Conservation (phyloP, 164 flowering plant species). For the Liquidambar formosana region DNA sequence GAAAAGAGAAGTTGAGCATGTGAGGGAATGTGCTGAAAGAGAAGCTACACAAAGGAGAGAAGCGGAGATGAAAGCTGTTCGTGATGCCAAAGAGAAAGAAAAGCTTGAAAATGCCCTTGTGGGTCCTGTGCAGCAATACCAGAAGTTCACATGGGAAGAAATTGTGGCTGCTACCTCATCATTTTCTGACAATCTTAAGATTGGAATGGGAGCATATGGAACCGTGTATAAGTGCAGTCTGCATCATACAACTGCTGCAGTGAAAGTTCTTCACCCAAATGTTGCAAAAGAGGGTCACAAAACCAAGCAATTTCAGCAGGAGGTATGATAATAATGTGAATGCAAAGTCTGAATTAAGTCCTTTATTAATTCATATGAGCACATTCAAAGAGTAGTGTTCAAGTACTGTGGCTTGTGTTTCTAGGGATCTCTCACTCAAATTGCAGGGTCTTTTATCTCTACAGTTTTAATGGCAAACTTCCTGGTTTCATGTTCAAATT, state of each 20-base stretch:
- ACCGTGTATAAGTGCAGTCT: slow-evolving; percentile 74
- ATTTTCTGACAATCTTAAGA: slow-evolving; percentile 61
- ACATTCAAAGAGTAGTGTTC: background rate
- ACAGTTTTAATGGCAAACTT: background rate
- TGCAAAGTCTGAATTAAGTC: background rate
- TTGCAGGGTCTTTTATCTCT: background rate
- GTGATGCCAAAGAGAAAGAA: slow-evolving; percentile 56
- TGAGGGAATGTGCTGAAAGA: slow-evolving; percentile 52
- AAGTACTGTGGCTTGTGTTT: background rate
- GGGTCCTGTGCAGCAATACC: slow-evolving; percentile 44
- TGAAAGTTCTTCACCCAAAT: slow-evolving; percentile 61
- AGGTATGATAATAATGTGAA: slow-evolving; percentile 44
- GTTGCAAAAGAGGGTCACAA: slow-evolving; percentile 37
- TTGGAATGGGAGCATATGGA: slow-evolving; percentile 86
- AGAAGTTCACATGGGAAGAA: slow-evolving; percentile 74
- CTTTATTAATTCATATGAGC: background rate
- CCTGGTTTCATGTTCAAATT: background rate
- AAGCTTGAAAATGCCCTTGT: slow-evolving; percentile 54
- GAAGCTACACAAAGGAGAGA: slow-evolving; percentile 60
- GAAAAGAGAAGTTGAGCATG: slow-evolving; percentile 49
- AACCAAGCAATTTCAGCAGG: slow-evolving; percentile 71
- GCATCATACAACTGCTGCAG: slow-evolving; percentile 71
- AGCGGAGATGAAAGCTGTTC: slow-evolving; percentile 57
- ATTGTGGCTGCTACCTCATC: slow-evolving; percentile 72
- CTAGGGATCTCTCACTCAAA: background rate